Conservation (phyloP, 108 stramenopile genomes). For the Parmales sp. region DNA sequence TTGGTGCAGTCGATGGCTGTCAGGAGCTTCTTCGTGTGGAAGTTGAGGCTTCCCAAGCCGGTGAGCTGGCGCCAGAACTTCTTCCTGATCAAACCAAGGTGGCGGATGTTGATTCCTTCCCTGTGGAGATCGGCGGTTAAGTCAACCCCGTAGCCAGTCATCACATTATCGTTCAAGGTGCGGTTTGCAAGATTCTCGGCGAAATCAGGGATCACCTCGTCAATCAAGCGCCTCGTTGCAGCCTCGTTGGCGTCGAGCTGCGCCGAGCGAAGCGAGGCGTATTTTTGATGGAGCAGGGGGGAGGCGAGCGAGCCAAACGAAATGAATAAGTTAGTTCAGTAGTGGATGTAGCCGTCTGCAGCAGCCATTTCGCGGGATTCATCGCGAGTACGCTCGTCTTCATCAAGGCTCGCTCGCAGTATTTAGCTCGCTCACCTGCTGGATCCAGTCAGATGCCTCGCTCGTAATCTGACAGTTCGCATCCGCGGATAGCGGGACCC, state of each 20-base stretch:
- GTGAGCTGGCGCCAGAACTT: slow-evolving; percentile 37
- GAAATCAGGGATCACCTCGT: slow-evolving; percentile 26
- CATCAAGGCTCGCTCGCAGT: no score
- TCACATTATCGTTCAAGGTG: background rate
- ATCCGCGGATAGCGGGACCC: slow-evolving; percentile 29
- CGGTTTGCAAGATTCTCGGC: slow-evolving; percentile 29
- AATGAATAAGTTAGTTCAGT: no score
- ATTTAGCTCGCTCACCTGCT: no score
- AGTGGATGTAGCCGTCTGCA: no score
- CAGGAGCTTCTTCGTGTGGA: slow-evolving; percentile 10
- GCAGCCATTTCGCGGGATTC: no score
- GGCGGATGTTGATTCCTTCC: slow-evolving; percentile 38
- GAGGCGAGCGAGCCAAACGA: no score
- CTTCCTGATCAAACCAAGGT: slow-evolving; percentile 36
- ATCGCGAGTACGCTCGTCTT: no score
- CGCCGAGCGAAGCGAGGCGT: no score
- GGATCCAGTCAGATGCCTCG: slow-evolving; percentile 28
- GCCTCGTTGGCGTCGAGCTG: slow-evolving; percentile 14
- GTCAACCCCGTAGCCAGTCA: slow-evolving; percentile 18
- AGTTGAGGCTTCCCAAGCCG: slow-evolving; percentile 27
- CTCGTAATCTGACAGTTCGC: slow-evolving; percentile 24
- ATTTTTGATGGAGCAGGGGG: no score
- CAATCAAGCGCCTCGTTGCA: slow-evolving; percentile 25
- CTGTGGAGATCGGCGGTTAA: slow-evolving; percentile 37
- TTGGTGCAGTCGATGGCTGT: slow-evolving; percentile 23